These are phyloP conservation scores for Globisporangium heterothallicum DNA, from an alignment of 352 stramenopile species.

Conservation along the genomic window DNA sequence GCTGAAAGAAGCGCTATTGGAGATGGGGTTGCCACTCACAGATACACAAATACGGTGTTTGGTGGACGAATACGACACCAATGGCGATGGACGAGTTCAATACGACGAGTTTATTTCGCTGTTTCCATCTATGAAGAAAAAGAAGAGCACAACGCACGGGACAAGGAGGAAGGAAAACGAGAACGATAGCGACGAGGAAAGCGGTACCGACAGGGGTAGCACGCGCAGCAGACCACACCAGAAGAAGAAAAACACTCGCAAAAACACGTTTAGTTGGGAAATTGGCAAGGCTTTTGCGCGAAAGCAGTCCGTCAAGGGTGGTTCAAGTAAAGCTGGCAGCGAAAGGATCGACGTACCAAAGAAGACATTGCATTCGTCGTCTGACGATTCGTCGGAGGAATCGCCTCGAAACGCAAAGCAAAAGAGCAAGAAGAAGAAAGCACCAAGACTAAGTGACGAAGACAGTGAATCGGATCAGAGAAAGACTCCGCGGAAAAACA, in stretches of 20 bases:
- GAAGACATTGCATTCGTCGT: conserved; percentile 9
- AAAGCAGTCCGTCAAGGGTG: conserved; percentile 30
- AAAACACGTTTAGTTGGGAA: conserved; percentile 70
- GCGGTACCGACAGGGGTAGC: conserved; percentile 3
- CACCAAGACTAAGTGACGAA: background rate
- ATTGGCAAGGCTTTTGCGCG: conserved; percentile 63
- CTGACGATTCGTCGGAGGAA: conserved; percentile 6
- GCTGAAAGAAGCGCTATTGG: conserved; percentile 47
- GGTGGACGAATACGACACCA: conserved; percentile 55
- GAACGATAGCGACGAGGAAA: conserved; percentile 5
- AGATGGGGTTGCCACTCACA: conserved; percentile 64
- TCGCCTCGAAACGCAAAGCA: background rate
- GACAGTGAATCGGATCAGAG: background rate
- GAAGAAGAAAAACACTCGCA: conserved; percentile 42
- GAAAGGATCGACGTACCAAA: conserved; percentile 4
- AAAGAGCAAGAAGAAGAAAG: conserved; percentile 6
- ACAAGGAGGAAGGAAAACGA: conserved; percentile 3
- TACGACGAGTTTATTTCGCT: conserved; percentile 54
- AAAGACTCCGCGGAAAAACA: background rate
- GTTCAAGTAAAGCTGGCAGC: background rate
- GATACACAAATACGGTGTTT: conserved; percentile 58
- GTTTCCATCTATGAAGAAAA: conserved; percentile 20
- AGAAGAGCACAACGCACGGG: background rate
- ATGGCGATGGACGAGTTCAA: conserved; percentile 57
- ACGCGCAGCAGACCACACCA: background rate